Percentiles rank a stretch among this genome's conserved stretches.
Evolutionary conservation across 2,329 filamentous ascomycete species (phyloP).

Genomic region (Talaromyces sp.): DNA sequence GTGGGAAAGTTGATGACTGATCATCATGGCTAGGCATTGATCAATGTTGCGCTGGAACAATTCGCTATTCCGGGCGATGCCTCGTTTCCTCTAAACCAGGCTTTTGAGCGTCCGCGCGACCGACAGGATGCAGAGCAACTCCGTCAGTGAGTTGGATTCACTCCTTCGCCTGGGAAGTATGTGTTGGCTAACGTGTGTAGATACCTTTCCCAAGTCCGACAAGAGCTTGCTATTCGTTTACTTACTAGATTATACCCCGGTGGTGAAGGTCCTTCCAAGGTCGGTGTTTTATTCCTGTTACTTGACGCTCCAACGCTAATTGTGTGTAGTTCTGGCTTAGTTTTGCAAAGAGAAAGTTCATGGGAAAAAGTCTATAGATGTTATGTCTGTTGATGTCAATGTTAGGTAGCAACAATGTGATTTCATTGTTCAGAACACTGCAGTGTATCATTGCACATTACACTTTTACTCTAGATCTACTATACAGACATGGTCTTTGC

Average conservation of each 20-base stretch:
- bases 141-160: constrained; percentile 63
- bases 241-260: constrained; percentile 84
- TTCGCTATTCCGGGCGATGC: constrained; percentile 94
- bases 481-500: not conserved
- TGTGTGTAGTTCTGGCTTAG: constrained; percentile 89
- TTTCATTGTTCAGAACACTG: not conserved
- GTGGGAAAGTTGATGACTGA: not conserved
- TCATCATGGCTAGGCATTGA: constrained; percentile 64
- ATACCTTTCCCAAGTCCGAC: constrained; percentile 78
- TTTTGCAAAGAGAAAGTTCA: constrained; percentile 98
- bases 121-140: constrained; percentile 85
- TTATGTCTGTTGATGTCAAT: constrained; percentile 3
- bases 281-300: constrained; percentile 27
- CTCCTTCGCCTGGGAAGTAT: not conserved
- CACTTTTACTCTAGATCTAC: not conserved
- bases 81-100: constrained; percentile 90
- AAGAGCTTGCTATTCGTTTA: constrained; percentile 81
- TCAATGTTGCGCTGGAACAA: constrained; percentile 88
- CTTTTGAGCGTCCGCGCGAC: constrained; percentile 84
- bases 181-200: constrained; percentile 24
- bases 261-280: constrained; percentile 62
- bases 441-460: not conserved
- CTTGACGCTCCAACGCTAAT: not conserved
- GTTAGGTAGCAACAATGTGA: constrained; percentile 13
- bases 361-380: constrained; percentile 81